Conservation (phyloP, 805 yeast genomes). For the Metschnikowia corniflorae region DNA sequence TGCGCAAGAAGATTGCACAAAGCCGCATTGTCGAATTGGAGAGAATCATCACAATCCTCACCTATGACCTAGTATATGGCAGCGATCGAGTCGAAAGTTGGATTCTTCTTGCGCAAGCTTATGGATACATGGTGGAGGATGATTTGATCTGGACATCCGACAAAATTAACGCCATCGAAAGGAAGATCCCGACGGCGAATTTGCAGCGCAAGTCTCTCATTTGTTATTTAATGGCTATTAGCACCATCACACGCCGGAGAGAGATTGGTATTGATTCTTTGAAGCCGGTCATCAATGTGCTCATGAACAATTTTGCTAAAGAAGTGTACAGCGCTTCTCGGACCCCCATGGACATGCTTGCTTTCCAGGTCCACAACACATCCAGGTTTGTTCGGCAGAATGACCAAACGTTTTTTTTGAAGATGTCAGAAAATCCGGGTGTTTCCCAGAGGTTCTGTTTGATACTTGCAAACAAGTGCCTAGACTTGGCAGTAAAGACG, state of each 20-base stretch:
- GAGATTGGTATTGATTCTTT: constrained; percentile 8
- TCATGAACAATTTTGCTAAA: constrained; percentile 55
- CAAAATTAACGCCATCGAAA: constrained; percentile 60
- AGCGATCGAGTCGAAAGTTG: constrained; percentile 77
- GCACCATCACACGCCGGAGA: constrained; percentile 22
- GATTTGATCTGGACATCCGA: constrained; percentile 92
- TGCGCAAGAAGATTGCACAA: constrained; percentile 72
- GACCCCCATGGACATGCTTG: constrained; percentile 62
- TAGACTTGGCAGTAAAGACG: constrained; percentile 45
- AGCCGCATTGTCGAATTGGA: constrained; percentile 81
- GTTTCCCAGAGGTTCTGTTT: constrained; percentile 27
- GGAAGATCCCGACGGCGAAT: constrained; percentile 56
- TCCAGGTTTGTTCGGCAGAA: constrained; percentile 33
- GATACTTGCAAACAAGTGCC: constrained; percentile 40
- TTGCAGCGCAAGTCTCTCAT: constrained; percentile 67
- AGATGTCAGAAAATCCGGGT: constrained; percentile 20
- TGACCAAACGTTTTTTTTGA: constrained; percentile 26
- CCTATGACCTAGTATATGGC: constrained; percentile 63
- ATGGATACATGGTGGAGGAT: constrained; percentile 76
- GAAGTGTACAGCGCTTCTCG: constrained; percentile 58
- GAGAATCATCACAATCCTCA: constrained; percentile 61
- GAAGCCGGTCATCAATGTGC: constrained; percentile 35
- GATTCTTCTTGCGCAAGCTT: constrained; percentile 79
- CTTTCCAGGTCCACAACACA: constrained; percentile 43
- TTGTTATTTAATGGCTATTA: constrained; percentile 73